A percentile compares a stretch with the other conserved stretches of the same genome.
Evolutionary conservation across 345 rosid species (phyloP).

Genomic region (Excoecaria agallocha): DNA sequence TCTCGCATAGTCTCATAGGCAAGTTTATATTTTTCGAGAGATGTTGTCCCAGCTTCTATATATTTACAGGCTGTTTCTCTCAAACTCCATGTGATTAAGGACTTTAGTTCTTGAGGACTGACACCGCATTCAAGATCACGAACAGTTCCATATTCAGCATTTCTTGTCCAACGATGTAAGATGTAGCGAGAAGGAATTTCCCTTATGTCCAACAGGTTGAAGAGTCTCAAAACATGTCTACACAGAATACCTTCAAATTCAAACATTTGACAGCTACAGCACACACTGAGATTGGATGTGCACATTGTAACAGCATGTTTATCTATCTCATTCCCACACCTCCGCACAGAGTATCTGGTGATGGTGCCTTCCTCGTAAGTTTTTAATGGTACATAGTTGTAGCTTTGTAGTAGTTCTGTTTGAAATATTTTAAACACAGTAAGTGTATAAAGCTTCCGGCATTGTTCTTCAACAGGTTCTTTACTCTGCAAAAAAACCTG

Average conservation of each 20-base stretch:
- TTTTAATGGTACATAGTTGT: slow-evolving; percentile 60
- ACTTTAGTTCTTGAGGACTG: slow-evolving; percentile 57
- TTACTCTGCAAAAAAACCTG: slow-evolving; percentile 69
- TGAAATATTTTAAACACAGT: slow-evolving; percentile 72
- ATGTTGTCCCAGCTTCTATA: slow-evolving; percentile 63
- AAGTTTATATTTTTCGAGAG: slow-evolving; percentile 72
- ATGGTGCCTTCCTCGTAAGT: slow-evolving; percentile 72
- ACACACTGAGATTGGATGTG: slow-evolving; percentile 54
- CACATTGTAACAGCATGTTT: slow-evolving; percentile 64
- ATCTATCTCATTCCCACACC: slow-evolving; percentile 70
- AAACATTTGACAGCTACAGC: slow-evolving; percentile 91
- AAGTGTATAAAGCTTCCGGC: slow-evolving; percentile 73
- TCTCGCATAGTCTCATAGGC: slow-evolving; percentile 80
- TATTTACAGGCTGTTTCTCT: slow-evolving; percentile 82
- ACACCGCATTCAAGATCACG: slow-evolving; percentile 54
- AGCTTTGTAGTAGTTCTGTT: slow-evolving; percentile 66
- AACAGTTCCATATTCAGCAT: slow-evolving; percentile 66
- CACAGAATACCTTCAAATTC: slow-evolving; percentile 85
- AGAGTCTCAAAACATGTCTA: slow-evolving; percentile 73
- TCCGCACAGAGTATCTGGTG: slow-evolving; percentile 59
- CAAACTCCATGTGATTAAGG: slow-evolving; percentile 82
- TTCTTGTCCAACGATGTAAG: slow-evolving; percentile 82
- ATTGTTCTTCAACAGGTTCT: slow-evolving; percentile 81
- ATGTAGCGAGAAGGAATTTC: slow-evolving; percentile 73
- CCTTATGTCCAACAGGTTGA: slow-evolving; percentile 58